Conservation (phyloP, 2,329 filamentous ascomycete genomes). For the Trichoderma cornu-damae region DNA sequence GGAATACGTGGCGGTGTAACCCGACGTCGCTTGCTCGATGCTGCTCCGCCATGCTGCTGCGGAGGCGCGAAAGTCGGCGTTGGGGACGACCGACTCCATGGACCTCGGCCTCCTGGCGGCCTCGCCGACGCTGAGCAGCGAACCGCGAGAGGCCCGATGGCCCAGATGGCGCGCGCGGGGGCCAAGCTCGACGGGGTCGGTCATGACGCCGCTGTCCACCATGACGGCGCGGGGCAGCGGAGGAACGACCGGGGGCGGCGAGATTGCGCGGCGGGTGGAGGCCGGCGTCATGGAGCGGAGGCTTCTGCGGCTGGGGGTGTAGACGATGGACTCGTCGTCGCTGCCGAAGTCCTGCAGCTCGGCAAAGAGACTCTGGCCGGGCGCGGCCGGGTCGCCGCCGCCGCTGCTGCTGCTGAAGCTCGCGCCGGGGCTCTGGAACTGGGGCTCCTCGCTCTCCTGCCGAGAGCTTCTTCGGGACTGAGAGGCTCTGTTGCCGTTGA, state of each 20-base stretch:
- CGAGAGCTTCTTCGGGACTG: slow-evolving; percentile 52
- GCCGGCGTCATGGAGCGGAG: slow-evolving; percentile 45
- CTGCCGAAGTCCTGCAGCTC: slow-evolving; percentile 78
- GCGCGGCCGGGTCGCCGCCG: slow-evolving; percentile 40
- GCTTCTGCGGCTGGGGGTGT: slow-evolving; percentile 51
- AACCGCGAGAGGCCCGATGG: slow-evolving; percentile 13
- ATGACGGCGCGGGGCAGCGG: slow-evolving; percentile 49
- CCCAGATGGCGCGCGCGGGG: slow-evolving; percentile 19
- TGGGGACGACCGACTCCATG: slow-evolving; percentile 38
- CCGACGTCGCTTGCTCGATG: slow-evolving; percentile 21
- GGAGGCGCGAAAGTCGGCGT: slow-evolving; percentile 24
- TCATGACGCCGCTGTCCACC: slow-evolving; percentile 58
- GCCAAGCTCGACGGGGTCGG: slow-evolving; percentile 47
- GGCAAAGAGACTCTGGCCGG: slow-evolving; percentile 77
- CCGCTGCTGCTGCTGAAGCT: slow-evolving; percentile 50
- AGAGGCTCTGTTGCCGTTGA: slow-evolving; percentile 61
- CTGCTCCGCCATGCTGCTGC: slow-evolving; percentile 26
- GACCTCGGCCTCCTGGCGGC: slow-evolving; percentile 36
- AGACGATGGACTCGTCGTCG: slow-evolving; percentile 59
- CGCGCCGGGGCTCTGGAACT: slow-evolving; percentile 52
- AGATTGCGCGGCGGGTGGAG: slow-evolving; percentile 40
- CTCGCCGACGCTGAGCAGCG: slow-evolving; percentile 27
- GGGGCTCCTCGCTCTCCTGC: slow-evolving; percentile 55
- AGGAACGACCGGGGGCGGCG: slow-evolving; percentile 47
- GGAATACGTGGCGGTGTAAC: slow-evolving; percentile 26